Conservation (phyloP, 2,329 filamentous ascomycete species). For the Hypoxylon sp. region DNA sequence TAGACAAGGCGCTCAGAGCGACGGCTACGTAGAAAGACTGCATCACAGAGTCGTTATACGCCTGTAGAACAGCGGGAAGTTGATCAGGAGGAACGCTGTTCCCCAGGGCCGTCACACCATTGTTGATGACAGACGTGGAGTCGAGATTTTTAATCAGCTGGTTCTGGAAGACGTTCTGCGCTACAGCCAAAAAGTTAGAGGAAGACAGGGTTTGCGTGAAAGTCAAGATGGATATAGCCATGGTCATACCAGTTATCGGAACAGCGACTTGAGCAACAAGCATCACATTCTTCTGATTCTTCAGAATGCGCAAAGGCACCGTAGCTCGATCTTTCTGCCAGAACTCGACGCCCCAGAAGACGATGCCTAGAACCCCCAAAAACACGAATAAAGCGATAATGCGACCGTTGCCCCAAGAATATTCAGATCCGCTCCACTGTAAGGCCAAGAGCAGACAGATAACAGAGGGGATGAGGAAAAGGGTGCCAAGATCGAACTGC, state of each 20-base stretch:
- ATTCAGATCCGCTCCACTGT: constrained; percentile 61
- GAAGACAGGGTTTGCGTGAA: constrained; percentile 34
- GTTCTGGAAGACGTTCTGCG: constrained; percentile 33
- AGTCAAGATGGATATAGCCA: constrained; percentile 29
- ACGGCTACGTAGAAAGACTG: constrained; percentile 34
- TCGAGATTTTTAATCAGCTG: constrained; percentile 31
- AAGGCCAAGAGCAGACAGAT: constrained; percentile 64
- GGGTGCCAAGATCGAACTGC: constrained; percentile 47
- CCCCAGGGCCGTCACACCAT: constrained; percentile 23
- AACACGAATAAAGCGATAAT: constrained; percentile 56
- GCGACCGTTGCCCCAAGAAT: constrained; percentile 56
- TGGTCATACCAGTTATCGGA: constrained; percentile 29
- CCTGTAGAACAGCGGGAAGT: constrained; percentile 18
- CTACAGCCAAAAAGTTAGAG: constrained; percentile 27
- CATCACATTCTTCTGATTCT: constrained; percentile 39
- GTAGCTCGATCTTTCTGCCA: constrained; percentile 58
- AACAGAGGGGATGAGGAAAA: constrained; percentile 55
- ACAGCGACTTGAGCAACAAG: constrained; percentile 30
- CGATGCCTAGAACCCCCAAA: constrained; percentile 52
- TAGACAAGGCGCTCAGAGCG: constrained; percentile 24
- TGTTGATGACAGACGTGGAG: constrained; percentile 14
- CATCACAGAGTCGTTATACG: constrained; percentile 25
- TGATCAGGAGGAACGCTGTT: constrained; percentile 20
- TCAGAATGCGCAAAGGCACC: constrained; percentile 59
- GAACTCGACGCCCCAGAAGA: constrained; percentile 56